A percentile compares a stretch with the other conserved stretches of the same genome.
Conservation (phyloP, 768 basidiomycete species). For the Boletus reticuloceps region DNA sequence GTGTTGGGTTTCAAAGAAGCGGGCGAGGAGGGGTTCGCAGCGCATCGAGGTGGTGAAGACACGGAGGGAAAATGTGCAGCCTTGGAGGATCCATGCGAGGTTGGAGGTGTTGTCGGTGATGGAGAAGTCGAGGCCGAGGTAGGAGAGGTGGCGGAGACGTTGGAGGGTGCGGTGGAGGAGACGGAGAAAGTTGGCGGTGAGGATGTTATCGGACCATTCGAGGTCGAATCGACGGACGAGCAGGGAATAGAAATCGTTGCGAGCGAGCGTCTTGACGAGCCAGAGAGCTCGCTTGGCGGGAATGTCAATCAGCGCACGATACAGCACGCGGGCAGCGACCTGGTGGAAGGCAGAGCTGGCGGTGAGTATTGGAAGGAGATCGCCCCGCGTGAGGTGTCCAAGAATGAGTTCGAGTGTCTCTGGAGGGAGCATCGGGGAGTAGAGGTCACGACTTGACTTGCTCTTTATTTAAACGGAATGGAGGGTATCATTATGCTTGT, state of each 20-base stretch:
- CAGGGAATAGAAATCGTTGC: slow-evolving; percentile 34
- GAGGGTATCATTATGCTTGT: neutral
- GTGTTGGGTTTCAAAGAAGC: slow-evolving; percentile 51
- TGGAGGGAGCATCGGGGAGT: slow-evolving; percentile 28
- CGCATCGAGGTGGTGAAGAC: slow-evolving; percentile 55
- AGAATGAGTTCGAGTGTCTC: slow-evolving; percentile 38
- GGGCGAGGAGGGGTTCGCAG: slow-evolving; percentile 45
- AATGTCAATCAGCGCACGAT: slow-evolving; percentile 37
- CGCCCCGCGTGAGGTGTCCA: slow-evolving; percentile 20
- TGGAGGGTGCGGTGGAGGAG: slow-evolving; percentile 47
- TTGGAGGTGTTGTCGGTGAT: slow-evolving; percentile 28
- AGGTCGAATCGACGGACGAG: slow-evolving; percentile 49
- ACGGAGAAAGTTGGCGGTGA: slow-evolving; percentile 48
- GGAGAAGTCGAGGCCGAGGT: slow-evolving; percentile 52
- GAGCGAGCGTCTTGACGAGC: slow-evolving; percentile 42
- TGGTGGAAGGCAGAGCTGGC: slow-evolving; percentile 27
- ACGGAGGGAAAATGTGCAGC: slow-evolving; percentile 43
- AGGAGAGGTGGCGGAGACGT: slow-evolving; percentile 36
- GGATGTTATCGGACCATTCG: slow-evolving; percentile 35
- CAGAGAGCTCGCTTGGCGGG: slow-evolving; percentile 29
- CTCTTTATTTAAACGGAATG: no score
- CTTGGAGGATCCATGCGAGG: slow-evolving; percentile 49
- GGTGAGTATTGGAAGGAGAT: slow-evolving; percentile 26
- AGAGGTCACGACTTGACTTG: no score
- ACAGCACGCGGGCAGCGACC: slow-evolving; percentile 33